Conservation (phyloP, 257 asterid genomes). For the Solanum pennellii region DNA sequence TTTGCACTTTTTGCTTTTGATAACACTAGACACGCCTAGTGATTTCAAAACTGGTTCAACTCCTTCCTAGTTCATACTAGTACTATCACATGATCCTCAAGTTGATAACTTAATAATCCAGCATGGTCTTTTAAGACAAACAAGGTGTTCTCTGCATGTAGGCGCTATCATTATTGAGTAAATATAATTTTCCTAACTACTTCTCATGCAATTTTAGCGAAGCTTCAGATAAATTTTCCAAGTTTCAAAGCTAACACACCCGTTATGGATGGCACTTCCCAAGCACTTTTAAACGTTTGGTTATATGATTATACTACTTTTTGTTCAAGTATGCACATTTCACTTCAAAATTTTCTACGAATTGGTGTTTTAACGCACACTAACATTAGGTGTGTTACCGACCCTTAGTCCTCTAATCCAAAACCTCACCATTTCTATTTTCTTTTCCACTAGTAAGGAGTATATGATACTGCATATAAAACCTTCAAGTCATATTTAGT, state of each 20-base stretch:
- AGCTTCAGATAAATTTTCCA: neutral
- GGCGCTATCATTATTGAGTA: neutral
- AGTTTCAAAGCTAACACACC: neutral
- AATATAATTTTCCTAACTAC: neutral
- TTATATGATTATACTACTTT: neutral
- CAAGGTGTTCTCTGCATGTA: neutral
- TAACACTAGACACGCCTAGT: neutral
- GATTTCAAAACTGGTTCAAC: neutral
- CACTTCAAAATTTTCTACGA: neutral
- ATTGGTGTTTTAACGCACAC: neutral
- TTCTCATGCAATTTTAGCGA: neutral
- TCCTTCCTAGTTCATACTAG: neutral
- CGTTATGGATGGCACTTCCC: neutral
- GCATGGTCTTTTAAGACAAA: neutral
- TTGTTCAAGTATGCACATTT: neutral
- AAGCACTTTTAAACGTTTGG: too few relatives aligned
- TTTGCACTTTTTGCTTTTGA: rapidly evolving
- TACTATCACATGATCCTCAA: too few relatives aligned
- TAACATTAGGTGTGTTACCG: neutral
- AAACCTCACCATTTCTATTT: neutral
- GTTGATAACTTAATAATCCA: neutral
- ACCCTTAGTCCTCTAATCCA: neutral
- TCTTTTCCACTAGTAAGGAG: neutral
- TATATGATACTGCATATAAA: neutral
- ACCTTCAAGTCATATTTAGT: neutral